Evolutionary conservation across 2,329 filamentous ascomycete species (phyloP).

Genomic region (Myriosclerotinia duriaeana): DNA sequence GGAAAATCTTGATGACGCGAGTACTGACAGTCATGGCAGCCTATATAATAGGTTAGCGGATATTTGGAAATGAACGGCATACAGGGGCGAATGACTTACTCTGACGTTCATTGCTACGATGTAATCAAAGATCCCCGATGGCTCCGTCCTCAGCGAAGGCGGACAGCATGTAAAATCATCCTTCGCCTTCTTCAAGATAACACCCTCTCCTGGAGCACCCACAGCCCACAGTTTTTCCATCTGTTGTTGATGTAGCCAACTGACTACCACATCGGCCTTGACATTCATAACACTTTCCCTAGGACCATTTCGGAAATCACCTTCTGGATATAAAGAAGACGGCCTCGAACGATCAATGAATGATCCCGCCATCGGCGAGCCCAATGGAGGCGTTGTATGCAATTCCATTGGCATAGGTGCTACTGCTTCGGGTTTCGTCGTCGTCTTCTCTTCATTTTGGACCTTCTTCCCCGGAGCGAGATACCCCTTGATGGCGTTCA

Average conservation of each 20-base stretch:
- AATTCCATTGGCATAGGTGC: neutral
- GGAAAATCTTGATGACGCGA: conserved; percentile 60
- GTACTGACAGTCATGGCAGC: conserved; percentile 69
- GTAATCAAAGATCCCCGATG: conserved; percentile 51
- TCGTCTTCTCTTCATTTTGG: conserved; percentile 7
- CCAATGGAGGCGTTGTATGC: conserved; percentile 6
- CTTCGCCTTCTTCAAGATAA: conserved; percentile 53
- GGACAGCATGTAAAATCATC: conserved; percentile 54
- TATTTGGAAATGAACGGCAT: neutral
- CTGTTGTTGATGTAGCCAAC: conserved; percentile 62
- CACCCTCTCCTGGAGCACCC: conserved; percentile 51
- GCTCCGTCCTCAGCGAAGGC: conserved; percentile 46
- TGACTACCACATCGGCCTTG: conserved; percentile 62
- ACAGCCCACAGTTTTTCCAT: conserved; percentile 54
- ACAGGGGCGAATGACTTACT: conserved; percentile 42
- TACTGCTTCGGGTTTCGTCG: neutral
- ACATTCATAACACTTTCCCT: conserved; percentile 52
- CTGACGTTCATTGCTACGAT: conserved; percentile 53
- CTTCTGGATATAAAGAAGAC: conserved; percentile 43
- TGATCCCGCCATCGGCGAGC: conserved; percentile 4
- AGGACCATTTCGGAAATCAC: conserved; percentile 46
- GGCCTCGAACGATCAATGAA: conserved; percentile 22
- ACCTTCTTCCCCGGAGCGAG: conserved; percentile 22
- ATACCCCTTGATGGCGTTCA: conserved; percentile 24
- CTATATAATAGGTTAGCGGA: conserved; percentile 40